Evolutionary conservation across 257 asterid genomes (phyloP), one percentile per base, ranked within the genome.

Genomic region (Echium plantagineum): DNA sequence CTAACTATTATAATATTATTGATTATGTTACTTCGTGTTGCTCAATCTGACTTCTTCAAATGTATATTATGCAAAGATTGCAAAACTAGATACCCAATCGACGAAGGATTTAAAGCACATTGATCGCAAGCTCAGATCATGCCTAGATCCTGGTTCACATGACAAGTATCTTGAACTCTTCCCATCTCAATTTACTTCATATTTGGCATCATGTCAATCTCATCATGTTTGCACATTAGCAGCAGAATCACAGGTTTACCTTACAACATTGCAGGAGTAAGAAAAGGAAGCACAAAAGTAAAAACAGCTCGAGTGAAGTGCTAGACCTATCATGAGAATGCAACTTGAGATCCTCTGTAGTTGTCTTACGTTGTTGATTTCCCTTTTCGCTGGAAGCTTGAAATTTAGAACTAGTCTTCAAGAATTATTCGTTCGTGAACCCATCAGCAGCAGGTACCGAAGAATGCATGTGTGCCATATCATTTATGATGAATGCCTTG

Each of bases 81-180:
- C 66, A 73, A 83, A 80, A 81, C 93, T 91, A 1, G 94, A 77
- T 81, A 85, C 88, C 31, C 98, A 93, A 52, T 71, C 85, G 17
- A 56, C 87, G 28, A 85, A 83, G 72, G 98, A 91, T 52, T 91
- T 91, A 65, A 91, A 91, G 80, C 98, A 91, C 88, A 84, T 91
- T 21, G 98, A 91, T 66, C 77, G 95, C 84, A 91, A 91, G 71
- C 95, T 91, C 48, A 91, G 85, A 79, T 82, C 94, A 5, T 91
- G 98, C 72, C 72, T 84, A 78, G 98, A 91, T 75, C 95, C 98
- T 19, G 77, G 84, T 71, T 77, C 89, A 32, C 98, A 88, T 38
- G 98, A 91, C 73, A 91, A 88, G 98, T 91, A 83, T 63, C 48
- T 9, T 55, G 56, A 62, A 59, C 77, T 69, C 55, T 20, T 38